These are phyloP conservation scores for Micractinium conductrix DNA, from an alignment of 139 green algal genomes.

Conservation along the genomic window DNA sequence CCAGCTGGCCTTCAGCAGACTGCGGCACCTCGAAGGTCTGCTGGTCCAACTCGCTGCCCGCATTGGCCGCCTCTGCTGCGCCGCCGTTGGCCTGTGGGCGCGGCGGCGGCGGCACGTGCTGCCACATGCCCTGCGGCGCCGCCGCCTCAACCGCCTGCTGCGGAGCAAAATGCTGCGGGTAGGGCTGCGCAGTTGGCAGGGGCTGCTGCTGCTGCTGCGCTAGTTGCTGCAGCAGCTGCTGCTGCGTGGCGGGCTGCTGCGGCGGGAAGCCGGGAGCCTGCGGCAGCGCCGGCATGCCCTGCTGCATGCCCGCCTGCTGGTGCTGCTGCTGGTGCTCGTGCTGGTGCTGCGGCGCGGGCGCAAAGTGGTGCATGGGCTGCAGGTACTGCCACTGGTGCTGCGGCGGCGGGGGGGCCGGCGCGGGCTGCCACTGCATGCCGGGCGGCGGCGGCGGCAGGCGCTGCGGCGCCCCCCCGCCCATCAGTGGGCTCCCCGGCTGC, in stretches of 20 bases:
- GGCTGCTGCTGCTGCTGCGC: neutral
- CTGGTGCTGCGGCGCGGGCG: neutral
- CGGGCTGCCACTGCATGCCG: slow-evolving; percentile 12
- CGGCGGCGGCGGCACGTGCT: too few species aligned
- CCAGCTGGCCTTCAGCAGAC: too few species aligned
- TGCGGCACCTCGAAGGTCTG: too few species aligned
- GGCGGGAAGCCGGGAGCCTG: too few species aligned
- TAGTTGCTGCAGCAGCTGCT: neutral
- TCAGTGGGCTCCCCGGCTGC: neutral
- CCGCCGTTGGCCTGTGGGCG: too few species aligned
- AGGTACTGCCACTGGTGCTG: neutral
- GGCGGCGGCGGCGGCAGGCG: neutral
- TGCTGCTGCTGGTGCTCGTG: slow-evolving; percentile 14
- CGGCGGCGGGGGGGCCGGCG: neutral
- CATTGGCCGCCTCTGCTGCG: too few species aligned
- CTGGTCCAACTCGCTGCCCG: too few species aligned
- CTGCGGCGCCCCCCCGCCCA: neutral
- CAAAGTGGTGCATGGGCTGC: neutral
- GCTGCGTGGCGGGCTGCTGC: too few species aligned
- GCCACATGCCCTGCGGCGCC: too few species aligned
- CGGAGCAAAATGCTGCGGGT: too few species aligned
- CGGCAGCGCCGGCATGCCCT: neutral
- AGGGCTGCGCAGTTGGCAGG: too few species aligned
- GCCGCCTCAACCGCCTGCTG: too few species aligned
- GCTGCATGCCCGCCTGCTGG: neutral